These are phyloP conservation scores for Tetrapisispora pingtungensis DNA, from an alignment of 805 yeast genomes.

Conservation along the genomic window DNA sequence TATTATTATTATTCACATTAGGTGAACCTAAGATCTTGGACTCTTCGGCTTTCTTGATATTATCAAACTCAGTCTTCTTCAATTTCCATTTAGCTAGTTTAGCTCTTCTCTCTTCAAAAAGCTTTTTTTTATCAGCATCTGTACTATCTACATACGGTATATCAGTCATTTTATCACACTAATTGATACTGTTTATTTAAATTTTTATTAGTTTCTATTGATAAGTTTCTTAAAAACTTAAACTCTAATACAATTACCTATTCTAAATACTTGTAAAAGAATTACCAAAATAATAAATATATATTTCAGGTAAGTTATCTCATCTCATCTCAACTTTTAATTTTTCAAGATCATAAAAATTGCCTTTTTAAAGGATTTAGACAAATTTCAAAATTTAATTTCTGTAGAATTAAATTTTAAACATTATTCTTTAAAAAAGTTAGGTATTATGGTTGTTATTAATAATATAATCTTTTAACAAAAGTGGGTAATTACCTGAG, in stretches of 20 bases:
- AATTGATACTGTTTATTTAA: too few relatives aligned
- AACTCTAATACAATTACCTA: too few relatives aligned
- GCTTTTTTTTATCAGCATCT: slow-evolving; percentile 27
- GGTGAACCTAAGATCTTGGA: not conserved
- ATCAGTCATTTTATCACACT: not conserved
- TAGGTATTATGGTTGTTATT: too few relatives aligned
- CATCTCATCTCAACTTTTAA: not conserved
- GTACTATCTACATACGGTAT: not conserved
- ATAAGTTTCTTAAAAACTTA: too few relatives aligned
- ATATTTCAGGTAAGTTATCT: too few relatives aligned
- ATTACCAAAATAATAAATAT: too few relatives aligned
- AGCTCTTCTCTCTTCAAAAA: slow-evolving; percentile 37
- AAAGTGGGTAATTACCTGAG: too few relatives aligned
- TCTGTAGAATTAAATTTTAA: too few relatives aligned
- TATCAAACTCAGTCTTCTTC: slow-evolving; percentile 34
- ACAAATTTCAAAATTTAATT: not conserved
- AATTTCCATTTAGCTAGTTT: slow-evolving; percentile 51
- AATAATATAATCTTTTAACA: too few relatives aligned
- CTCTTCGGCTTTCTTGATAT: not conserved
- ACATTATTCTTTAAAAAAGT: too few relatives aligned
- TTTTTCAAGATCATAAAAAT: not conserved
- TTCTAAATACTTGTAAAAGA: too few relatives aligned
- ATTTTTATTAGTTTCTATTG: too few relatives aligned
- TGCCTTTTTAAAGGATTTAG: not conserved
- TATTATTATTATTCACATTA: slow-evolving; percentile 1